Base-by-base conservation (phyloP, 2,329 filamentous ascomycete species). In the Fusarium nematophilum region DNA sequence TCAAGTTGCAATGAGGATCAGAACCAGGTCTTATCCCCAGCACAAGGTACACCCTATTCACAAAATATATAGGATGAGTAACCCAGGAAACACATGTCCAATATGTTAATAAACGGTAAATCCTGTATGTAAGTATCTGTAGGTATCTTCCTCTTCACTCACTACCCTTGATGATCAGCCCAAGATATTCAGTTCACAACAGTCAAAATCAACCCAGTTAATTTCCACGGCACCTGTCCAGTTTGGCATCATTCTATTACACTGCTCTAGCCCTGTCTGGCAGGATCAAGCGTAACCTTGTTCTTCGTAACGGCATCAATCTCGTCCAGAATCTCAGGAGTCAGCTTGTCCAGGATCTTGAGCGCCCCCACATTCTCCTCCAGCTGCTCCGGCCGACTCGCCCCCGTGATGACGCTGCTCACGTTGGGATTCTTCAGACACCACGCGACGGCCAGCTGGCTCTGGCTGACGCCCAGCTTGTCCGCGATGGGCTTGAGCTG, bases 401-500 rank as follows among this genome's bases (percentile, higher is more conserved):
- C 83, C 4, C 82, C 82, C 0, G 80, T 82, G 43, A 85, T 85
- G 31, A 83, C 81, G 4, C 77, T 79, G 37, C 77, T 81, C 14
- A 85, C 80, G 44, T 83, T 78, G n/a, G 76, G 75, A 66, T 85
- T 85, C 74, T 81, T 83, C 17, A 84, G 67, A 43, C 78, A 77
- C 83, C 83, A 85, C 1, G 83, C 82, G 3, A 85, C 68, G 10
- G 83, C 81, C 5, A 85, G 73, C 67, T 82, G 78, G 5, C 77
- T 75, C 38, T 84, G 79, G 42, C 78, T 80, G 10, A 83, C 79
- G 6, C 81, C 85, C 30, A 90, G 73, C 59, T 80, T 80, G 53
- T 89, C 83, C 1, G 87, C 86, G 37, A 89, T 77, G 45, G 76
- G 68, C 70, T 76, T 77, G 26, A 82, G 67, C 53, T 75, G 73